Evolutionary conservation across 768 basidiomycete species (phyloP), one percentile per base, ranked within the genome.

Genomic region (Calocybe cyanea): DNA sequence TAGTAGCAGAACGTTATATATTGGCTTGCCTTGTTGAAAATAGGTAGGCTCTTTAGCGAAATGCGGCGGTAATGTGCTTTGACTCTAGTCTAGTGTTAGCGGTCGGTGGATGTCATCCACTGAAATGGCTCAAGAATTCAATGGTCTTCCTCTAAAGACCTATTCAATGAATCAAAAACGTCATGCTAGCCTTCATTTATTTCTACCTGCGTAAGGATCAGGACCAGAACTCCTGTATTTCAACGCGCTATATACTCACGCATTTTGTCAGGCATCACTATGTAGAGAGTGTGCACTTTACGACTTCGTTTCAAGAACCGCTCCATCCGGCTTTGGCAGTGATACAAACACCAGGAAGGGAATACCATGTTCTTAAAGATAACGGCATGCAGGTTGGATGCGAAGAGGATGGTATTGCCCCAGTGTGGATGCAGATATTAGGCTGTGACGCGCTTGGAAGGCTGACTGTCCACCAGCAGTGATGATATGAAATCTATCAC

Each of bases 331-430:
- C 83, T 1, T 54, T 90, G 4, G 87, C 87, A 1, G 67, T 77
- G 14, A 75, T 89, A 7, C 87, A 87, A 59, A 90, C 87, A 0
- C 80, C 79, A 1, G 69, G 65, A 25, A 63, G 87, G 47, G 83
- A 82, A 58, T 86, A 87, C 56, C 83, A 71, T 53, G 71, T 90
- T 25, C 60, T 91, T 49, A 76, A 72, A 44, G 84, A 88, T 48
- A 89, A 85, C 44, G 87, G 87, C 13, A 81, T 87, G 78, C 78
- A 85, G 53, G 71, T 90, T 11, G 87, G 87, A 6, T 71, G 70
- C 36, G 87, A 91, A 60, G 87, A 90, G 54, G 84, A 85, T 6
- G 87, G 85, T 0, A 69, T 89, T 19, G 73, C 74, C 6, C 47
- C 55, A 3, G 67, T 82, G 8, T 90, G 87, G 87, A 80, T 72